These are phyloP conservation scores for Asterionellopsis glacialis DNA, from an alignment of 108 stramenopile species.

Conservation along the genomic window DNA sequence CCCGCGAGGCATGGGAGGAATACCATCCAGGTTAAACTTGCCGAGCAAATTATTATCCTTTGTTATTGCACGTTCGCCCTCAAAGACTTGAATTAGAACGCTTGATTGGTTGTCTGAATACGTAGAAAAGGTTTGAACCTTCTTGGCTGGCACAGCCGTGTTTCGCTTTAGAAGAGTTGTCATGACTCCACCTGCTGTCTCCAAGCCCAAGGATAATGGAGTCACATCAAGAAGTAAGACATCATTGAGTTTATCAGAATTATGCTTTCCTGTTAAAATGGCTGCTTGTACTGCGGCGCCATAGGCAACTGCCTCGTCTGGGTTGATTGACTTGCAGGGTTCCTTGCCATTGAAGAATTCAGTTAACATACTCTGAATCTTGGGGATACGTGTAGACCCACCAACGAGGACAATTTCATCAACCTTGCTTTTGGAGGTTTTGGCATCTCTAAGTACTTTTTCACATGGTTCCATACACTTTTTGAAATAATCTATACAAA, in stretches of 20 bases:
- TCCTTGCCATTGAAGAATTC: slow-evolving; percentile 98
- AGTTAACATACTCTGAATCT: slow-evolving; percentile 86
- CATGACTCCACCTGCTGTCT: slow-evolving; percentile 93
- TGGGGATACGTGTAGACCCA: slow-evolving; percentile 96
- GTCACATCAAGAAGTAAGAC: slow-evolving; percentile 77
- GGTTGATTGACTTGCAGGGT: slow-evolving; percentile 90
- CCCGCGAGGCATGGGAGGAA: slow-evolving; percentile 91
- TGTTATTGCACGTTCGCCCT: slow-evolving; percentile 95
- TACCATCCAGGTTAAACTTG: slow-evolving; percentile 90
- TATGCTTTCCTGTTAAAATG: slow-evolving; percentile 79
- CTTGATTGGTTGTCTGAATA: slow-evolving; percentile 91
- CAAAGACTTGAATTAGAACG: slow-evolving; percentile 91
- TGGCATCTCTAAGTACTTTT: slow-evolving; percentile 91
- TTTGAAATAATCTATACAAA: slow-evolving; percentile 96
- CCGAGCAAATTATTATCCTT: slow-evolving; percentile 83
- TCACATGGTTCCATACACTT: slow-evolving; percentile 92
- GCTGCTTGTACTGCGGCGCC: slow-evolving; percentile 96
- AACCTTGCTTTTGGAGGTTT: slow-evolving; percentile 83
- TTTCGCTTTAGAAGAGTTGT: slow-evolving; percentile 89
- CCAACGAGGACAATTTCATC: slow-evolving; percentile 97
- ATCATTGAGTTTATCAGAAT: slow-evolving; percentile 60
- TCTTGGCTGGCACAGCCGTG: slow-evolving; percentile 92
- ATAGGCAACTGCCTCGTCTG: slow-evolving; percentile 95
- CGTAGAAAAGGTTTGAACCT: slow-evolving; percentile 90
- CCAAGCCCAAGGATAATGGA: slow-evolving; percentile 83